These are phyloP conservation scores for Elaeis oleifera DNA, from an alignment of 202 grass and related monocot genomes.

Conservation along the genomic window DNA sequence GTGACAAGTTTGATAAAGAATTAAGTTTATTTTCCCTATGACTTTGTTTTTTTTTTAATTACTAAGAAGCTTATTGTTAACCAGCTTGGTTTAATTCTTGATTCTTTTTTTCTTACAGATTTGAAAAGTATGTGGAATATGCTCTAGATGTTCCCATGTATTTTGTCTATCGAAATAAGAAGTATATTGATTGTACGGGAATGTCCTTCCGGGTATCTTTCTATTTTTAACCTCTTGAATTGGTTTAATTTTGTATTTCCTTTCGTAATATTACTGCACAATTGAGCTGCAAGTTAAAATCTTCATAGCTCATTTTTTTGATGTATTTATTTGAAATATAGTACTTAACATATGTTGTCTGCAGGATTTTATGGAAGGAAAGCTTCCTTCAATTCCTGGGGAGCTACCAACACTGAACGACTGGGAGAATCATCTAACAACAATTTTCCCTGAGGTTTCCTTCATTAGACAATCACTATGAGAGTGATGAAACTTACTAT, in stretches of 20 bases:
- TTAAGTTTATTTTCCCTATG: too few species aligned
- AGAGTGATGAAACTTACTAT: conserved; percentile 1
- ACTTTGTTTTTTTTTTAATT: too few species aligned
- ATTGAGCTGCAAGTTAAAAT: too few species aligned
- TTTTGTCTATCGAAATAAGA: conserved; percentile 93
- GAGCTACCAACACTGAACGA: conserved; percentile 88
- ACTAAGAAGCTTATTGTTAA: too few species aligned
- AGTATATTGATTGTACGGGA: conserved; percentile 81
- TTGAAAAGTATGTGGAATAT: conserved; percentile 91
- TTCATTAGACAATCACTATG: conserved; percentile 11
- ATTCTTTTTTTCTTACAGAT: conserved; percentile 37
- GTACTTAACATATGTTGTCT: conserved; percentile 2
- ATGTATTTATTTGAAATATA: too few species aligned
- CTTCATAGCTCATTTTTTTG: too few species aligned
- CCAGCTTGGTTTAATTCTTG: too few species aligned
- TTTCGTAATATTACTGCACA: too few species aligned
- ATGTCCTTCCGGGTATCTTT: conserved; percentile 91
- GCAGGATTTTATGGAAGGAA: conserved; percentile 98
- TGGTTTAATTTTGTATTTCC: too few species aligned
- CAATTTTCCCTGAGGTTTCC: conserved; percentile 93
- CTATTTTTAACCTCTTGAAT: conserved; percentile 22
- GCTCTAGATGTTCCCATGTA: conserved; percentile 95
- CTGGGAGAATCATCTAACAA: conserved; percentile 99
- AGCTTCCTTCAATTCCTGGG: conserved; percentile 66
- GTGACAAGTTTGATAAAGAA: too few species aligned